phyloP scores from a whole-genome alignment of 139 green algal species.

The Microglena sp. region DNA sequence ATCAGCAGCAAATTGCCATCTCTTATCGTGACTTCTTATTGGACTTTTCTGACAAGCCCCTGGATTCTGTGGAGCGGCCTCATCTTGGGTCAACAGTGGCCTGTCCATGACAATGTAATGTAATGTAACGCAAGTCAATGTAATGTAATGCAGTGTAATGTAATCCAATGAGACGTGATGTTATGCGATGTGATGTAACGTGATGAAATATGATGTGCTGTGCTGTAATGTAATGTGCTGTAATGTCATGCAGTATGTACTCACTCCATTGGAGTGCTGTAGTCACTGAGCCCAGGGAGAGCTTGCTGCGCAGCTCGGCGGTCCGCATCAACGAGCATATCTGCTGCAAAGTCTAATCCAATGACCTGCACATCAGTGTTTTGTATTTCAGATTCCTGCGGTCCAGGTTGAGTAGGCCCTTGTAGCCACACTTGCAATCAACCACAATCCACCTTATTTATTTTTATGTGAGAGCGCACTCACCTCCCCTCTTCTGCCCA shows the following conservation, averaged over 20 bases:
- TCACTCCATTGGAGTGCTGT: constrained; percentile 16
- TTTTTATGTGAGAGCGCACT: neutral
- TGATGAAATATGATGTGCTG: too few relatives aligned
- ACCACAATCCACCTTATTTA: neutral
- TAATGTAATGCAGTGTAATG: too few relatives aligned
- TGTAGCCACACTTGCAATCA: neutral
- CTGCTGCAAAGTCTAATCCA: constrained; percentile 86
- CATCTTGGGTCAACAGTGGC: too few relatives aligned
- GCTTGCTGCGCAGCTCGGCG: neutral
- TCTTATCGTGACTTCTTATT: too few relatives aligned
- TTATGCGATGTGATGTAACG: too few relatives aligned
- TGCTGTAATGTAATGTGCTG: too few relatives aligned
- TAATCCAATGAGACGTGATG: too few relatives aligned
- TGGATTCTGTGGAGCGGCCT: too few relatives aligned
- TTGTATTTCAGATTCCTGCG: neutral
- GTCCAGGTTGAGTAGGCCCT: neutral
- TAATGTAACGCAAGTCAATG: too few relatives aligned
- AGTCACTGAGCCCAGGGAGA: constrained; percentile 1
- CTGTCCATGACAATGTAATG: too few relatives aligned
- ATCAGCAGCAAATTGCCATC: constrained; percentile 2
- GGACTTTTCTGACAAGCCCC: too few relatives aligned
- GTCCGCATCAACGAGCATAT: constrained; percentile 64
- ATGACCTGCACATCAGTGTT: constrained; percentile 42
- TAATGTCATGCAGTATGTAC: too few relatives aligned
- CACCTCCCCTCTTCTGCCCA: constrained; percentile 65